Percentiles rank a stretch among this genome's conserved stretches.
Conservation (phyloP, 1,284 basidiomycete species). For the Dichomitus squalens region DNA sequence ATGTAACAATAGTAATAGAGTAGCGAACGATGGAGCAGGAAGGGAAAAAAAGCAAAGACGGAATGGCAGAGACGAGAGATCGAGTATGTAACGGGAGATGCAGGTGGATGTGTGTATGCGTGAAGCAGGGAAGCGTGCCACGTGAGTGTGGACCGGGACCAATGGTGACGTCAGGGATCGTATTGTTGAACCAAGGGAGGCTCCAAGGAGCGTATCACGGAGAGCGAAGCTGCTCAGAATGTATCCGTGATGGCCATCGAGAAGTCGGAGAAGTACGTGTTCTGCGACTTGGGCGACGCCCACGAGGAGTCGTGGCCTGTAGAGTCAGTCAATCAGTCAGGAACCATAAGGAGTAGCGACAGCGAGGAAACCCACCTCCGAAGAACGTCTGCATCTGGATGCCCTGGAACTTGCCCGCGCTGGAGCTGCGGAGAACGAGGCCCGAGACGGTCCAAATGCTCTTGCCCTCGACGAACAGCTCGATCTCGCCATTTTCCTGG, state of each 20-base stretch:
- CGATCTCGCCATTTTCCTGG: slow-evolving; percentile 54
- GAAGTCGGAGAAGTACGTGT: slow-evolving; percentile 66
- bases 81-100: slow-evolving; percentile 1
- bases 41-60: slow-evolving; percentile 5
- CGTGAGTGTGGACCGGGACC: slow-evolving; percentile 1
- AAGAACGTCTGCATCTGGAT: slow-evolving; percentile 74
- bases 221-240: slow-evolving; percentile 37
- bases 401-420: slow-evolving; percentile 52
- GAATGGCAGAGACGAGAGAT: background rate
- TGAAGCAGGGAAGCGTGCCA: background rate
- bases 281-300: slow-evolving; percentile 59
- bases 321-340: slow-evolving; percentile 16
- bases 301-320: slow-evolving; percentile 48
- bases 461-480: slow-evolving; percentile 61
- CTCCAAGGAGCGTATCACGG: slow-evolving; percentile 1
- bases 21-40: background rate
- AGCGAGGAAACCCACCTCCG: slow-evolving; percentile 44
- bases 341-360: background rate
- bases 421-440: slow-evolving; percentile 49
- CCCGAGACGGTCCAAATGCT: slow-evolving; percentile 55
- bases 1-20: slow-evolving; percentile 2
- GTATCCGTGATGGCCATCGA: slow-evolving; percentile 57
- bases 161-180: slow-evolving; percentile 11
- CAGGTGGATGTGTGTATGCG: slow-evolving; percentile 6
- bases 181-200: background rate